Base-by-base conservation (phyloP, 1,139 yeast genomes). In the Kodamaea ohmeri region DNA sequence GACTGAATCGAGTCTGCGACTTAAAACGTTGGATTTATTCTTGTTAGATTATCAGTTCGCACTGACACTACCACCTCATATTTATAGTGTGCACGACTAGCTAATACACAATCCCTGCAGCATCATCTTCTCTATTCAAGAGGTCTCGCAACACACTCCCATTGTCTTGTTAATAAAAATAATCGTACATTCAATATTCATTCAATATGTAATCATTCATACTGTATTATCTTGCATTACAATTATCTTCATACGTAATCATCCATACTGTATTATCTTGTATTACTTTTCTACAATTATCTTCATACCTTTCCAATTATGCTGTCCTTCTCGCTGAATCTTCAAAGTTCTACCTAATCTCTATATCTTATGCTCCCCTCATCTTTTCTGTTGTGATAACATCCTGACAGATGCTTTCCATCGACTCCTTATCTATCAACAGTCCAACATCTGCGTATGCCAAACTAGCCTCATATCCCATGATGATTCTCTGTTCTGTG, bases 381-480 rank as follows among this genome's bases (percentile, higher is more conserved):
- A 83, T 80, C 56, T 78, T 81, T 51, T 84, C 92, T 38, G 69
- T 73, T 38, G 76, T 79, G n/a, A 86, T 68, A 6, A 86, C 80
- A 50, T 86, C 94, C 38, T 76, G 73, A 32, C 95, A 90, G 25
- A 90, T 71, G 6, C 75, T 65, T 41, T 79, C 83, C 80, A 85
- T 88, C 11, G 75, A 78, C 27, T 84, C 95, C 47, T 76, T 79
- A 44, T 81, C 89, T 22, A 87, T 78, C 53, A 92, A 67, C 38
- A 76, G 76, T 11, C 95, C 95, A 2, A 83, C 78, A 45, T 80
- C 78, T 8, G 79, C 77, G 55, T 80, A 86, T 4, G 82, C 84
- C 69, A 87, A 71, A 63, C 96, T 85, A 13, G 96, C 90, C 55
- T 92, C 97, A 59, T 90, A 92, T 0, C 94, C 95, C 56, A 81